Percentiles rank a stretch among this genome's conserved stretches.
phyloP scores from a whole-genome alignment of 1,284 basidiomycete genomes.

The Marasmius sp. region DNA sequence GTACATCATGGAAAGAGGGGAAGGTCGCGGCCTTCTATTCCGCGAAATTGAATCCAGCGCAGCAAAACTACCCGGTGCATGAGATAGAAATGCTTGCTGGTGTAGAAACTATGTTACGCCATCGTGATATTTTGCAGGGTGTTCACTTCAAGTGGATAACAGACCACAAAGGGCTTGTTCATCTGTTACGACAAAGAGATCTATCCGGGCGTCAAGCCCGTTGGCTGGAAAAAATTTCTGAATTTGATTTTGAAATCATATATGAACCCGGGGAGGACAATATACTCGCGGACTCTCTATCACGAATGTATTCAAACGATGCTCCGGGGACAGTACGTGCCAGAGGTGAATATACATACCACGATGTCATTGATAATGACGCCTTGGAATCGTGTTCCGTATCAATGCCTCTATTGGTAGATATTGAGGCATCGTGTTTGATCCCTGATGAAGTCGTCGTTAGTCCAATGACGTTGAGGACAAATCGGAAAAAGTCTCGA shows the following conservation, averaged over 20 bases:
- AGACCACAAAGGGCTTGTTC: not conserved
- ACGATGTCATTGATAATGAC: slow-evolving; percentile 2
- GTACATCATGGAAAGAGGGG: slow-evolving; percentile 13
- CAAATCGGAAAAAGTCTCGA: too few relatives aligned
- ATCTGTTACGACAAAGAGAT: slow-evolving; percentile 6
- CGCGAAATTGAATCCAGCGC: slow-evolving; percentile 22
- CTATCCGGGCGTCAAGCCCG: slow-evolving; percentile 12
- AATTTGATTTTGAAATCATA: slow-evolving; percentile 17
- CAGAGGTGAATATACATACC: slow-evolving; percentile 13
- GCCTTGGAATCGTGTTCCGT: not conserved
- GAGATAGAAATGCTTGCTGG: slow-evolving; percentile 27
- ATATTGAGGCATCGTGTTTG: too few relatives aligned
- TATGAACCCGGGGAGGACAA: slow-evolving; percentile 20
- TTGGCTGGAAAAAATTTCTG: slow-evolving; percentile 7
- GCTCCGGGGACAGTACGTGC: slow-evolving; percentile 19
- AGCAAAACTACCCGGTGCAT: slow-evolving; percentile 14
- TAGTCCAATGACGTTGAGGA: too few relatives aligned
- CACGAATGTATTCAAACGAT: slow-evolving; percentile 20
- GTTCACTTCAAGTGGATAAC: not conserved
- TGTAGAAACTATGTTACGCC: slow-evolving; percentile 23
- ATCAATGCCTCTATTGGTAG: not conserved
- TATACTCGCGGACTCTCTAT: slow-evolving; percentile 13
- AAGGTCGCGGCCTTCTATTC: slow-evolving; percentile 25
- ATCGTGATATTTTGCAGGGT: slow-evolving; percentile 13
- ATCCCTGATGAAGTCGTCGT: too few relatives aligned